These are phyloP conservation scores for Diplocarpon rosae DNA, from an alignment of 2,329 filamentous ascomycete species.

Conservation along the genomic window DNA sequence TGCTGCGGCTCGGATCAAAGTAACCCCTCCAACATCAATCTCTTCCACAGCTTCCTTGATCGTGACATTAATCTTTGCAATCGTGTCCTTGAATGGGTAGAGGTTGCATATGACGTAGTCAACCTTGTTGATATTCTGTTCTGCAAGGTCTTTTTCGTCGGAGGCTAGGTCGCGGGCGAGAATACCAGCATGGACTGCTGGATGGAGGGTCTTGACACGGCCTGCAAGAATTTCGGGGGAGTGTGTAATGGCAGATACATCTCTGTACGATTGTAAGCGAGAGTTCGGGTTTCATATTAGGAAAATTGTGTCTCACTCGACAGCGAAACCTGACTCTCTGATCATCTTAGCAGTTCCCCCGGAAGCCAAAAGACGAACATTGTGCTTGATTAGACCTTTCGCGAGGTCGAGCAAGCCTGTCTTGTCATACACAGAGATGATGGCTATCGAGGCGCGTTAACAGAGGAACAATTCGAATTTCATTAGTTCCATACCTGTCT, in stretches of 20 bases:
- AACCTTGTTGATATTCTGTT: constrained; percentile 90
- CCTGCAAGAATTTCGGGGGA: constrained; percentile 95
- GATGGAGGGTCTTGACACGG: constrained; percentile 90
- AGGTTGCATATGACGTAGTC: constrained; percentile 97
- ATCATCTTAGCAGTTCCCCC: constrained; percentile 95
- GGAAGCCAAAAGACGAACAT: constrained; percentile 87
- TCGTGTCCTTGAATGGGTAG: constrained; percentile 97
- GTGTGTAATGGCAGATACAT: constrained; percentile 93
- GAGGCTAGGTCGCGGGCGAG: constrained; percentile 88
- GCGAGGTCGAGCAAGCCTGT: constrained; percentile 87
- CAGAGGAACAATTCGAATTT: neutral
- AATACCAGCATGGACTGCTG: constrained; percentile 70
- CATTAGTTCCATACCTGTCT: constrained; percentile 14
- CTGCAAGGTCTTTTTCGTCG: constrained; percentile 91
- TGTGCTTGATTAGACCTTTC: constrained; percentile 78
- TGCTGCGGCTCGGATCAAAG: constrained; percentile 86
- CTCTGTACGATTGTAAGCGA: constrained; percentile 39
- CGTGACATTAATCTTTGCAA: constrained; percentile 94
- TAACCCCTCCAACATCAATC: constrained; percentile 97
- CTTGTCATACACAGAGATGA: constrained; percentile 98
- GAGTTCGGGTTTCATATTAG: neutral
- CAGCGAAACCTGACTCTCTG: constrained; percentile 86
- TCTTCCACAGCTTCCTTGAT: constrained; percentile 96
- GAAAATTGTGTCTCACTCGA: constrained; percentile 57
- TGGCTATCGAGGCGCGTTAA: constrained; percentile 42